Base-by-base conservation (phyloP, 73 alveolate species). In the Paramecium sonneborni region DNA sequence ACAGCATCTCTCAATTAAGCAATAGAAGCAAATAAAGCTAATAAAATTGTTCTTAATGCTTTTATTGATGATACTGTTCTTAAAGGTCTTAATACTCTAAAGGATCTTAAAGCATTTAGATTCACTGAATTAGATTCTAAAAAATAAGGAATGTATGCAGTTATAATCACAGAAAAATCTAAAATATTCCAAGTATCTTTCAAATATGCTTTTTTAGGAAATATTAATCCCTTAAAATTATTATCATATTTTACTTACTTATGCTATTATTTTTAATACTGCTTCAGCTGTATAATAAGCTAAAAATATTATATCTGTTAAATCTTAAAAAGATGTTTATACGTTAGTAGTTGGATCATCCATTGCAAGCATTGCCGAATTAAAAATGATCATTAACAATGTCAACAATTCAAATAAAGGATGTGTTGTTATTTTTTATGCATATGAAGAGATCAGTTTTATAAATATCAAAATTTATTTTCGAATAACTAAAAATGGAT, bases 61-160 rank as follows among this genome's bases (percentile, higher is more conserved):
- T 97, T 97, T 23, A 98, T 93, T 57, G 98, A 93, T 55, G 99
- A 96, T 56, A 98, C 97, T 37, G 99, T 95, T 91, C 97, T 96
- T 46, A 98, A 76, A 21, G 99, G 99, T 89, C 99, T 96, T n/a
- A 98, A 69, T 24, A 98, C 98, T 94, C 99, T 94, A 85, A 98
- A 95, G 0, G 99, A 96, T 92, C 99, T 92, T 57, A 98, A 90
- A 0, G 98, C 99, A 30, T 96, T 94, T 57, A 94, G 92, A 88
- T 88, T 88, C 12, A 88, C 89, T 7, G 91, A 34, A 20, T 76
- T 57, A 14, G 89, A 69, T 20, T 43, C 57, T 14, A 88, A 11
- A 43, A 88, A 23, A 23, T 69, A 69, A 70, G 94, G 94, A 38
- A 95, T 37, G 46, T 86, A 92, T 10, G 95, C 96, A 26, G 97